Percentiles rank a stretch among this genome's conserved stretches.
Evolutionary conservation across 177 flowering plant genomes (phyloP).

Genomic region (Telopea speciosissima): DNA sequence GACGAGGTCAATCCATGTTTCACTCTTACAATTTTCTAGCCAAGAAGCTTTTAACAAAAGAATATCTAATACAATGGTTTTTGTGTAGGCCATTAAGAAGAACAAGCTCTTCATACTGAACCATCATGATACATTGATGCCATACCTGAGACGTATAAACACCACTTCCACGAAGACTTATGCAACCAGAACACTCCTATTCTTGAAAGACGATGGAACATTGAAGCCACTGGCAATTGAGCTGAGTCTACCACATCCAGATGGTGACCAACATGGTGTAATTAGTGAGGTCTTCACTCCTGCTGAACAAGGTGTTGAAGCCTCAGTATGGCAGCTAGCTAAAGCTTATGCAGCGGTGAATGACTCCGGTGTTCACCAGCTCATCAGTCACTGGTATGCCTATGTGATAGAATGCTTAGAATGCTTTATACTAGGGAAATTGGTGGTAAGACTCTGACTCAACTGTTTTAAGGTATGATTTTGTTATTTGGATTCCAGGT

Average conservation of each 20-base stretch:
- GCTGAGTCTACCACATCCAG: slow-evolving; percentile 71
- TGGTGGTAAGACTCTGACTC: not conserved
- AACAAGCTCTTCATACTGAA: slow-evolving; percentile 70
- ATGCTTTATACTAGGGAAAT: too few relatives aligned
- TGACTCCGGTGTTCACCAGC: slow-evolving; percentile 90
- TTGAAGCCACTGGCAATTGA: slow-evolving; percentile 86
- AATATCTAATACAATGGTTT: not conserved
- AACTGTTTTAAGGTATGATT: too few relatives aligned
- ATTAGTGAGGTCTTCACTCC: slow-evolving; percentile 69
- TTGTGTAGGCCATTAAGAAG: slow-evolving; percentile 18
- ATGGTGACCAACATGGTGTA: slow-evolving; percentile 61
- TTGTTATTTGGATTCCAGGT: slow-evolving; percentile 37
- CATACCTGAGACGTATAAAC: slow-evolving; percentile 67
- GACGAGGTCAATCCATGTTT: slow-evolving; percentile 33
- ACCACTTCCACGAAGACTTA: slow-evolving; percentile 64
- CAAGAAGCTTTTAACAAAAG: too few relatives aligned
- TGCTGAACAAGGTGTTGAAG: slow-evolving; percentile 48
- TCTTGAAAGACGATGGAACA: slow-evolving; percentile 71
- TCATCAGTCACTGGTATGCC: slow-evolving; percentile 83
- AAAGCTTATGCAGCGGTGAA: slow-evolving; percentile 89
- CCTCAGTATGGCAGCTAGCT: slow-evolving; percentile 77
- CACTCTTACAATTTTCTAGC: too few relatives aligned
- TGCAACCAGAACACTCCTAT: slow-evolving; percentile 70
- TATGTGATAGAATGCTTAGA: not conserved
- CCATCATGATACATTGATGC: slow-evolving; percentile 80